phyloP scores from a whole-genome alignment of 1,139 yeast genomes.

The Suhomyces bribrorum region DNA sequence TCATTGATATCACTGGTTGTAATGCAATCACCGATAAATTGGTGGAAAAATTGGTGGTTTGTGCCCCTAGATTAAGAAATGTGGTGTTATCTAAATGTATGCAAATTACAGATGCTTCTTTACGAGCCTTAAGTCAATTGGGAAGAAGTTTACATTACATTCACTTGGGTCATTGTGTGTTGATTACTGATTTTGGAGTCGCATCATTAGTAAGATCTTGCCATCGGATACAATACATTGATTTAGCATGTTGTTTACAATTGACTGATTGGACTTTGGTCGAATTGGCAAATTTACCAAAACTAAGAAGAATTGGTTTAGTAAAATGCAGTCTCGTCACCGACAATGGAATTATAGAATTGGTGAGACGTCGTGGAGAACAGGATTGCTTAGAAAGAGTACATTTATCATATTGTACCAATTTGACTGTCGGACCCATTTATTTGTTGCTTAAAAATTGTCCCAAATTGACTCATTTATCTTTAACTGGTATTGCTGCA shows the following conservation, averaged over 20 bases:
- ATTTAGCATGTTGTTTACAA: constrained; percentile 91
- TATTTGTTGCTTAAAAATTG: constrained; percentile 75
- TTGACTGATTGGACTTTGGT: constrained; percentile 81
- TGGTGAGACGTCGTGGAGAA: constrained; percentile 72
- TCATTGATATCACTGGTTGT: constrained; percentile 86
- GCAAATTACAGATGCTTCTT: constrained; percentile 80
- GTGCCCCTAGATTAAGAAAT: constrained; percentile 85
- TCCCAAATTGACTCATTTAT: constrained; percentile 83
- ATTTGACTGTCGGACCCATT: constrained; percentile 71
- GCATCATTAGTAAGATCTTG: constrained; percentile 73
- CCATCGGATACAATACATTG: constrained; percentile 86
- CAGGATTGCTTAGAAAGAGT: constrained; percentile 84
- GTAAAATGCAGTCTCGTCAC: constrained; percentile 90
- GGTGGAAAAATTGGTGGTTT: constrained; percentile 66
- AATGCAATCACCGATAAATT: constrained; percentile 77
- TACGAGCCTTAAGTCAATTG: constrained; percentile 67
- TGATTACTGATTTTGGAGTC: constrained; percentile 88
- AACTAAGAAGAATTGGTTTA: constrained; percentile 85
- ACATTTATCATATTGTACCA: constrained; percentile 88
- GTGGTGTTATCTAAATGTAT: constrained; percentile 88
- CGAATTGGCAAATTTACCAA: constrained; percentile 76
- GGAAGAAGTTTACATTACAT: constrained; percentile 86
- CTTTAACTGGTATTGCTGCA: constrained; percentile 86
- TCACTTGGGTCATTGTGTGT: constrained; percentile 91
- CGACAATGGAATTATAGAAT: constrained; percentile 78